Conservation (phyloP, 2,329 filamentous ascomycete genomes). For the Sphaerostilbella broomeana region DNA sequence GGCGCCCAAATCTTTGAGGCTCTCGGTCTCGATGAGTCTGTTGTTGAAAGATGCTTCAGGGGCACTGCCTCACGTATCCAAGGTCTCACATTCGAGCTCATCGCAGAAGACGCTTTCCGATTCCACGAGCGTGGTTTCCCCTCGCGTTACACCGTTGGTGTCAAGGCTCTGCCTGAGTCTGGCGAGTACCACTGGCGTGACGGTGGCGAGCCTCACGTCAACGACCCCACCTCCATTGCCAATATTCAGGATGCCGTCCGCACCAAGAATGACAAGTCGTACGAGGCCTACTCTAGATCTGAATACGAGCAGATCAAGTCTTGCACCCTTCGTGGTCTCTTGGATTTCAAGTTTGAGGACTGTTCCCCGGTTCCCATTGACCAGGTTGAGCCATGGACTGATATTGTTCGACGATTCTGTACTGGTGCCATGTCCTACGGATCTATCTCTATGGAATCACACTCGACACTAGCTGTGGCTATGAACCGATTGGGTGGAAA, state of each 20-base stretch:
- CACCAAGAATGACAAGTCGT: conserved; percentile 97
- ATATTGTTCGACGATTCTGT: conserved; percentile 93
- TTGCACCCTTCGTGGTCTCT: conserved; percentile 86
- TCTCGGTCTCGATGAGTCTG: conserved; percentile 82
- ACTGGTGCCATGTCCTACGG: conserved; percentile 98
- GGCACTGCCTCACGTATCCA: conserved; percentile 92
- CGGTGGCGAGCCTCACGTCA: conserved; percentile 89
- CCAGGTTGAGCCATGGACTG: conserved; percentile 96
- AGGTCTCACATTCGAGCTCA: conserved; percentile 87
- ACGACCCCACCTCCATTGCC: conserved; percentile 89
- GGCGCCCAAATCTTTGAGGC: conserved; percentile 97
- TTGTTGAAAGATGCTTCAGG: conserved; percentile 90
- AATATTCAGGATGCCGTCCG: conserved; percentile 96
- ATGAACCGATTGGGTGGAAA: conserved; percentile 97
- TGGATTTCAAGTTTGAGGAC: conserved; percentile 95
- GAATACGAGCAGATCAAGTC: conserved; percentile 96
- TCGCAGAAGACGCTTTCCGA: conserved; percentile 89
- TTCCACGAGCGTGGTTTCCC: conserved; percentile 94
- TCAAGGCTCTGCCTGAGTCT: conserved; percentile 80
- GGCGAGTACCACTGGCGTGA: conserved; percentile 99
- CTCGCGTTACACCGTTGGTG: conserved; percentile 65
- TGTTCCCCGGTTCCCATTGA: conserved; percentile 81
- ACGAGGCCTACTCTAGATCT: conserved; percentile 88
- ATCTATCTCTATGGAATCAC: conserved; percentile 97
- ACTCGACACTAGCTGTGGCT: conserved; percentile 89